Base-by-base conservation (phyloP, 176 grass and related monocot species). In the Phyllostachys edulis region DNA sequence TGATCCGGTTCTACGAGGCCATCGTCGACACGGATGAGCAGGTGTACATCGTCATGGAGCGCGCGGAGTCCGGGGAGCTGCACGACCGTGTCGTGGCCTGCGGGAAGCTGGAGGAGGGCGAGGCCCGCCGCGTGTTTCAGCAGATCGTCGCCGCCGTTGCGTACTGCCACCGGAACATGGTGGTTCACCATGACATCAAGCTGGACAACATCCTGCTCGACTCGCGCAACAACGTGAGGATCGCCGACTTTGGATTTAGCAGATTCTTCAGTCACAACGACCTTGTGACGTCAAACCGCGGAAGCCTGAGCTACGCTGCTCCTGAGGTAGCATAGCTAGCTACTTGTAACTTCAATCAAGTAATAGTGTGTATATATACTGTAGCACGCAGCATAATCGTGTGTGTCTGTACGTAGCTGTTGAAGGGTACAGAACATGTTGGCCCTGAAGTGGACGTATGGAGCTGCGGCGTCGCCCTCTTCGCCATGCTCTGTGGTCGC, bases 131-230 rank as follows among this genome's bases (percentile, higher is more conserved):
- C 9, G 54, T 94, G 45, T 94, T 94, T 75, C 85, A 47, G 67
- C 83, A 95, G 90, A 74, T 87, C 20, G 90, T 79, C 47, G 86
- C 83, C 60, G 93, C 86, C 68, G 85, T 92, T 14, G 88, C 80
- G 27, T 89, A 89, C 73, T 95, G 90, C 81, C 93, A 95, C 71
- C 88, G 86, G 85, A 95, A 87, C 71, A 95, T 91, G 93, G 86
- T 95, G 1, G 88, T 90, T 14, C 93, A 95, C 83, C 75, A 83
- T 21, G 93, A 95, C 80, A 74, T 95, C 21, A 92, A 95, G 81
- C 86, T 89, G 24, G 90, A 96, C 83, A 96, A 96, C 70, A 45
- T 96, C n/a, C 69, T 96, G 56, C 71, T 92, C 5, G 90, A 92
- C 69, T 73, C 85, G 24, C 76, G 45, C 26, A 75, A 36, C 44